A percentile compares a stretch with the other conserved stretches of the same genome.
phyloP scores from a whole-genome alignment of 179 eudicot genomes.

The Drosera spatulata region DNA sequence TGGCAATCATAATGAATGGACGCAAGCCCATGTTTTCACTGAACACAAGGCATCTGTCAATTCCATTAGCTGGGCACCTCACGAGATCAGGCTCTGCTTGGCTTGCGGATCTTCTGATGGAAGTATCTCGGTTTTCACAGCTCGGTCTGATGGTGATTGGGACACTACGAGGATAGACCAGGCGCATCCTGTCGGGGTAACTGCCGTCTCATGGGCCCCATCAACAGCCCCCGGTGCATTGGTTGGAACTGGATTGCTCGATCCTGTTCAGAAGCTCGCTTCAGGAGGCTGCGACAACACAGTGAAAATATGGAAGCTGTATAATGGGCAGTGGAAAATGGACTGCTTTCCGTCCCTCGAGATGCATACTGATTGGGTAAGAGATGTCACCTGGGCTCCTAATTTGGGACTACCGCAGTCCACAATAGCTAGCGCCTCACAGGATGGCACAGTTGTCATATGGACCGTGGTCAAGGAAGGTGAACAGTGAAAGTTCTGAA shows the following conservation, averaged over 20 bases:
- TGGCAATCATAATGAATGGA: slow-evolving; percentile 53
- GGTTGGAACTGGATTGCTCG: slow-evolving; percentile 47
- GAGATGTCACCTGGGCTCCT: slow-evolving; percentile 96
- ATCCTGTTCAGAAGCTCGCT: slow-evolving; percentile 59
- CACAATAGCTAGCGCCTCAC: slow-evolving; percentile 85
- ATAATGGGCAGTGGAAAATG: slow-evolving; percentile 72
- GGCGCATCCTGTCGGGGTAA: slow-evolving; percentile 82
- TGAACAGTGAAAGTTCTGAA: slow-evolving; percentile 62
- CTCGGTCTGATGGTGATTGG: slow-evolving; percentile 71
- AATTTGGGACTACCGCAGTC: slow-evolving; percentile 87
- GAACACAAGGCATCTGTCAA: slow-evolving; percentile 82
- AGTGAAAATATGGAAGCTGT: slow-evolving; percentile 69
- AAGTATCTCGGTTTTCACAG: slow-evolving; percentile 56
- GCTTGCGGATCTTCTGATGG: slow-evolving; percentile 92
- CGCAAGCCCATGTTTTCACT: slow-evolving; percentile 63
- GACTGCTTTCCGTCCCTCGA: slow-evolving; percentile 82
- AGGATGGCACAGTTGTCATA: slow-evolving; percentile 79
- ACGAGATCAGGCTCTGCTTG: slow-evolving; percentile 71
- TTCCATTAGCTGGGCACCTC: slow-evolving; percentile 81
- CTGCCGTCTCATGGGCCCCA: slow-evolving; percentile 86
- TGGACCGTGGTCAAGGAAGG: slow-evolving; percentile 77
- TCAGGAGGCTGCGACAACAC: slow-evolving; percentile 88
- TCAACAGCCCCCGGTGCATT: slow-evolving; percentile 60
- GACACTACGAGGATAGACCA: slow-evolving; percentile 62
- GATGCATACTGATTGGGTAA: slow-evolving; percentile 77